Evolutionary conservation across 805 yeast species (phyloP).

Genomic region (Citeromyces matritensis): DNA sequence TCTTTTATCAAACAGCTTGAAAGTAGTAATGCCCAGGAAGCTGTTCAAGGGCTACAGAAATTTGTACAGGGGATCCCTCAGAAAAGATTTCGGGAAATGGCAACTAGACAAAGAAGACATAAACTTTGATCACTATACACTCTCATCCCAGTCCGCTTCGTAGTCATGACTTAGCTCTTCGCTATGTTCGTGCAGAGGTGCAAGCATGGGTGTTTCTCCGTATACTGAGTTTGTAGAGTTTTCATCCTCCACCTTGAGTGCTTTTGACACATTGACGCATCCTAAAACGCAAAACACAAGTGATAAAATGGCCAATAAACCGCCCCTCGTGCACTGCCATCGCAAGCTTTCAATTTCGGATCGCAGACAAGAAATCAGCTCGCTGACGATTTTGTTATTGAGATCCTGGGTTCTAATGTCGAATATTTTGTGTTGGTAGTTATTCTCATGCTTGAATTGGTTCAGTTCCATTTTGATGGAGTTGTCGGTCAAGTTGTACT

Average conservation of each 20-base stretch:
- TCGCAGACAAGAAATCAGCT: constrained; percentile 65
- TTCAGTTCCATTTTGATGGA: constrained; percentile 63
- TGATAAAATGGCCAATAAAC: constrained; percentile 59
- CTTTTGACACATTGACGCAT: constrained; percentile 26
- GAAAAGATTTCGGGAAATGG: constrained; percentile 39
- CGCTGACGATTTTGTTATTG: constrained; percentile 71
- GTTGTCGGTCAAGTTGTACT: constrained; percentile 51
- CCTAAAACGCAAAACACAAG: constrained; percentile 50
- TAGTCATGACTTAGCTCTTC: constrained; percentile 38
- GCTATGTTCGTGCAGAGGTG: constrained; percentile 30
- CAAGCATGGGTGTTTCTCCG: constrained; percentile 10
- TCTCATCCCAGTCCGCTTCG: constrained; percentile 35
- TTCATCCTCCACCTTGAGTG: constrained; percentile 11
- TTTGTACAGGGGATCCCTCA: constrained; percentile 72
- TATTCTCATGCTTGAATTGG: constrained; percentile 77
- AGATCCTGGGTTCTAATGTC: constrained; percentile 67
- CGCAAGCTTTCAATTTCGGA: constrained; percentile 79
- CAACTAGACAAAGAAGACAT: constrained; percentile 40
- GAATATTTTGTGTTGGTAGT: constrained; percentile 53
- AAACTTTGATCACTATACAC: constrained; percentile 27
- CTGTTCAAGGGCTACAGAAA: constrained; percentile 47
- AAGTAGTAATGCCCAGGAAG: constrained; percentile 48
- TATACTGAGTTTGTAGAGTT: constrained; percentile 12
- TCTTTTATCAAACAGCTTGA: constrained; percentile 18
- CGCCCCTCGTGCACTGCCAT: constrained; percentile 89